Conservation (phyloP, 768 basidiomycete species). For the Scleroderma bovista region DNA sequence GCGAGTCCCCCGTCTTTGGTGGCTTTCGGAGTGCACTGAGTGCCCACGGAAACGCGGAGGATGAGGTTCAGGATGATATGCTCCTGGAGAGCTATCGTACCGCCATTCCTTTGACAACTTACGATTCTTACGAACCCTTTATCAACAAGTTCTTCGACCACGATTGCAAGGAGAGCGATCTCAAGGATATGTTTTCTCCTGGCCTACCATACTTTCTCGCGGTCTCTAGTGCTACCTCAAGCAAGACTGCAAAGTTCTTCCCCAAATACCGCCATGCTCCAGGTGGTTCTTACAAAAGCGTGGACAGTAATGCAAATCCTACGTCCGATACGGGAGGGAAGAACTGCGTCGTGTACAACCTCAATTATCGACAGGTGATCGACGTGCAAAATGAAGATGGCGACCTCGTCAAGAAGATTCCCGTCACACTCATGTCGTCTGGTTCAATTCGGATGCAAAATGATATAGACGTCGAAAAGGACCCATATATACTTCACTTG, state of each 20-base stretch:
- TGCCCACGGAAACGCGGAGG: not conserved
- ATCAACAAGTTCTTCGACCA: constrained; percentile 7
- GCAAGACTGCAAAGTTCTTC: constrained; percentile 14
- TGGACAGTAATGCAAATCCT: constrained; percentile 13
- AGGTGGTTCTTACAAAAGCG: constrained; percentile 7
- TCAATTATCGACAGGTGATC: constrained; percentile 8
- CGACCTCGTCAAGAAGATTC: not conserved
- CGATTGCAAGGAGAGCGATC: constrained; percentile 7
- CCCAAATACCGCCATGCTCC: constrained; percentile 11
- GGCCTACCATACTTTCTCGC: constrained; percentile 20
- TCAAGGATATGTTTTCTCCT: constrained; percentile 18
- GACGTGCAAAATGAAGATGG: constrained; percentile 4
- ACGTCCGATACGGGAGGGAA: constrained; percentile 11
- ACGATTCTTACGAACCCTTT: constrained; percentile 17
- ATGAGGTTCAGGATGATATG: constrained; percentile 1
- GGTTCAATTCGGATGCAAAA: constrained; percentile 18
- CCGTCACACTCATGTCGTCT: constrained; percentile 11
- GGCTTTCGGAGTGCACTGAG: constrained; percentile 11
- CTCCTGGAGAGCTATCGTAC: constrained; percentile 12
- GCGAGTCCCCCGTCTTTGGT: constrained; percentile 8
- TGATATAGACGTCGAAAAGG: constrained; percentile 9
- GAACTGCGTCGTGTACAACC: constrained; percentile 18
- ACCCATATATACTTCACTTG: constrained; percentile 6
- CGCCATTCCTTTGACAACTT: constrained; percentile 13
- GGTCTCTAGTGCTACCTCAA: constrained; percentile 13